Evolutionary conservation across 2,329 filamentous ascomycete species (phyloP).

Genomic region (Aspergillus pseudotamarii): DNA sequence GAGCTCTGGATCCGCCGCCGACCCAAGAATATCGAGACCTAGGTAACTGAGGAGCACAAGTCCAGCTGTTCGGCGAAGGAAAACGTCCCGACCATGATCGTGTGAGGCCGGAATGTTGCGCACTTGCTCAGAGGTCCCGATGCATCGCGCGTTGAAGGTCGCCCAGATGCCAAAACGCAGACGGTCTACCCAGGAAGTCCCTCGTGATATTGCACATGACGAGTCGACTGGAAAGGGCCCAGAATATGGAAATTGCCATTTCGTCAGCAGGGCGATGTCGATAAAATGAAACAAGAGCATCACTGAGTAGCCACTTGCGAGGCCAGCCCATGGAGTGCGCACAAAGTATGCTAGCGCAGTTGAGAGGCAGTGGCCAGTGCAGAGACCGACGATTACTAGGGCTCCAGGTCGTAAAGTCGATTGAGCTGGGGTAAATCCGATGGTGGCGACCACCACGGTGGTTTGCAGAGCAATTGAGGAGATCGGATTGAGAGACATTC

Average conservation of each 20-base stretch:
- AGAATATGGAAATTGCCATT: slow-evolving; percentile 4
- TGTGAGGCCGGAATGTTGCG: background rate
- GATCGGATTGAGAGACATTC: too few species aligned
- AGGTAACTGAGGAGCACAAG: background rate
- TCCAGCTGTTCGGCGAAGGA: background rate
- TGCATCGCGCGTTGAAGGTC: slow-evolving; percentile 8
- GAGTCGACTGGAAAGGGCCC: background rate
- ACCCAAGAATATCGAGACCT: background rate
- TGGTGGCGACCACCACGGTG: too few species aligned
- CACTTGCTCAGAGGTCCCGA: slow-evolving; percentile 9
- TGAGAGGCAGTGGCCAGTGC: slow-evolving; percentile 3
- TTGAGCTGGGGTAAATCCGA: too few species aligned
- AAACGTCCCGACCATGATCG: background rate
- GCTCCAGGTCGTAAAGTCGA: too few species aligned
- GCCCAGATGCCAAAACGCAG: slow-evolving; percentile 8
- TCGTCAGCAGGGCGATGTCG: slow-evolving; percentile 2
- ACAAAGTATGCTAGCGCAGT: background rate
- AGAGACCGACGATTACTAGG: too few species aligned
- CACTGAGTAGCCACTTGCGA: slow-evolving; percentile 7
- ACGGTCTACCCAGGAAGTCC: background rate
- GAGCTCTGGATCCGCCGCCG: background rate
- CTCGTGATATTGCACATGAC: background rate
- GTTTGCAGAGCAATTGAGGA: too few species aligned
- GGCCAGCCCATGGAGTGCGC: slow-evolving; percentile 4
- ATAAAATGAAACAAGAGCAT: slow-evolving; percentile 9